A percentile compares a stretch with the other conserved stretches of the same genome.
These are phyloP conservation scores for Boletus reticulatus DNA, from an alignment of 768 basidiomycete species.

Conservation along the genomic window DNA sequence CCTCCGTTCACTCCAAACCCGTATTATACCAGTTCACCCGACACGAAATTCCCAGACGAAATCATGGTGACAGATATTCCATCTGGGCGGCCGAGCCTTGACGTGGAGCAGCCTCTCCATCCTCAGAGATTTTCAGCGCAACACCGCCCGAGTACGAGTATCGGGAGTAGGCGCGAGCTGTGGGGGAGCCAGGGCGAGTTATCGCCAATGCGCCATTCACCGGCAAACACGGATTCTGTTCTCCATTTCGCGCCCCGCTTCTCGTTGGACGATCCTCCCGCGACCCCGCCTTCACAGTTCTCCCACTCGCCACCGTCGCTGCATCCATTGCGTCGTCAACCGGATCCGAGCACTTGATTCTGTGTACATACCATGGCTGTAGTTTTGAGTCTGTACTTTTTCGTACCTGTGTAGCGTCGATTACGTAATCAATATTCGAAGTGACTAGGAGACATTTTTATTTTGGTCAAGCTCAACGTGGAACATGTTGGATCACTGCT, in stretches of 20 bases:
- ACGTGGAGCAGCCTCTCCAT: constrained; percentile 21
- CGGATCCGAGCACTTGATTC: background rate
- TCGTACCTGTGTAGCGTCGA: background rate
- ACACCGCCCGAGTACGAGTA: constrained; percentile 9
- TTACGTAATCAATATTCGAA: constrained; percentile 6
- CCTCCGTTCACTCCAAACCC: constrained; percentile 14
- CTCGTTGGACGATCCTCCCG: constrained; percentile 11
- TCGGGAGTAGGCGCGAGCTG: constrained; percentile 20
- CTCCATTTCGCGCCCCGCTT: constrained; percentile 12
- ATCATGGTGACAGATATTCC: constrained; percentile 9
- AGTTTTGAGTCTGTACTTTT: constrained; percentile 5
- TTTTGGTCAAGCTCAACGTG: too few species aligned
- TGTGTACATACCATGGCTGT: background rate
- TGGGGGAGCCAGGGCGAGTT: constrained; percentile 20
- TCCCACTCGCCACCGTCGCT: constrained; percentile 15
- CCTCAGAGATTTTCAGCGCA: constrained; percentile 15
- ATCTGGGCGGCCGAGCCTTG: constrained; percentile 15
- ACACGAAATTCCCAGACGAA: constrained; percentile 16
- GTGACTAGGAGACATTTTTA: too few species aligned
- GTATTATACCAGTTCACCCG: constrained; percentile 7
- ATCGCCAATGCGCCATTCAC: constrained; percentile 6
- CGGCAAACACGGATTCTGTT: background rate
- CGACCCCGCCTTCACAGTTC: background rate
- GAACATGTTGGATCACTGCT: constrained; percentile 90
- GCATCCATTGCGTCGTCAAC: constrained; percentile 26